These are phyloP conservation scores for Karstenula rhodostoma DNA, from an alignment of 2,329 filamentous ascomycete genomes.

Conservation along the genomic window DNA sequence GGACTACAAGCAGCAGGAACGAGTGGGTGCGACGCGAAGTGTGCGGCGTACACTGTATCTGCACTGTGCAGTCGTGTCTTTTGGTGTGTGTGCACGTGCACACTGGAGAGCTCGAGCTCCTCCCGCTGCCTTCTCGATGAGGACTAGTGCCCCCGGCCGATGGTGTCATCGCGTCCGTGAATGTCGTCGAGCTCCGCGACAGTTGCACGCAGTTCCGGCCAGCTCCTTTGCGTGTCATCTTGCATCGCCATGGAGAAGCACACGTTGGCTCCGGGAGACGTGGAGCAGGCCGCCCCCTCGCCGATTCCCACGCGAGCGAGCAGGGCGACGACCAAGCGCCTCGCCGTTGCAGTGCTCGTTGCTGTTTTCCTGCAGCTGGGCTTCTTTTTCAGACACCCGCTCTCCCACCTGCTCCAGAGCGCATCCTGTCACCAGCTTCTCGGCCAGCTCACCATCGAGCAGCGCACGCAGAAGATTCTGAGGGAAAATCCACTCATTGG, in stretches of 20 bases:
- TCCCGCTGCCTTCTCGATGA: neutral
- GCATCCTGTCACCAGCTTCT: conserved; percentile 6
- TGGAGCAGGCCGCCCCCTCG: conserved; percentile 10
- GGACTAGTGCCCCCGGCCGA: conserved; percentile 5
- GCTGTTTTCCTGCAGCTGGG: conserved; percentile 6
- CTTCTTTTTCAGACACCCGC: neutral
- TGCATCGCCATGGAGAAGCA: conserved; percentile 18
- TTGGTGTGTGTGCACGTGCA: too few species aligned
- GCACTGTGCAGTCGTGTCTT: too few species aligned
- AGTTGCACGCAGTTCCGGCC: neutral
- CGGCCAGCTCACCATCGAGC: conserved; percentile 31
- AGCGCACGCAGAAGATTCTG: conserved; percentile 46
- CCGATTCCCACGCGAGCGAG: conserved; percentile 6
- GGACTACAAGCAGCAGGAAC: neutral
- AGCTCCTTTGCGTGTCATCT: neutral
- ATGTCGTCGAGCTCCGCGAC: neutral
- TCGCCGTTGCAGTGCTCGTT: conserved; percentile 20
- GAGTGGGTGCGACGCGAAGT: conserved; percentile 20
- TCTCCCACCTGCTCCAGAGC: neutral
- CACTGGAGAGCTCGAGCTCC: too few species aligned
- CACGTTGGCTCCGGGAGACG: neutral
- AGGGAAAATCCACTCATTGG: conserved; percentile 52
- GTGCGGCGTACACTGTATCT: conserved; percentile 5
- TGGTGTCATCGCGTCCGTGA: neutral
- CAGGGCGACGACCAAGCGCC: conserved; percentile 12